phyloP scores from a whole-genome alignment of 139 green algal species.

The Tetradesmus obliquus region DNA sequence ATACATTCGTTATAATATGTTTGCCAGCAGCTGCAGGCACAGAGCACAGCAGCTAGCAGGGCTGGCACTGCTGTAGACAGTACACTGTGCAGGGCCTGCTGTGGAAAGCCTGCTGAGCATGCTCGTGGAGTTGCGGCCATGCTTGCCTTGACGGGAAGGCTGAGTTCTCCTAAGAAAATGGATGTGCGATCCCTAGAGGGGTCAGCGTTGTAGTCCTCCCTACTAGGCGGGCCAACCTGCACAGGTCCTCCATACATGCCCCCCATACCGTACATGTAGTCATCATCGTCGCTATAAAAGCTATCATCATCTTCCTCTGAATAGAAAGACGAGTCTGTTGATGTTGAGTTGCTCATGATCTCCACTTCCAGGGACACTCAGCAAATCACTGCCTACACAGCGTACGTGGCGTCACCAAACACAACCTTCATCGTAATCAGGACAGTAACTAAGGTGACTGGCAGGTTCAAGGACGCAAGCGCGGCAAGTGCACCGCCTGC shows the following conservation, averaged over 20 bases:
- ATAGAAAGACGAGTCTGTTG: not conserved
- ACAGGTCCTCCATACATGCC: not conserved
- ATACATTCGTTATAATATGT: not conserved
- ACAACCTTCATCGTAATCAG: no score
- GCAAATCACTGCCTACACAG: not conserved
- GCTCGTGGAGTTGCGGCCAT: not conserved
- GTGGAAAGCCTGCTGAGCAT: not conserved
- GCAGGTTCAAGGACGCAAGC: not conserved
- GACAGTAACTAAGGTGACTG: not conserved
- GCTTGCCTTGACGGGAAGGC: not conserved
- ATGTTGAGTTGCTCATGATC: not conserved
- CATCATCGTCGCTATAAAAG: not conserved
- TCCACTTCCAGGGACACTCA: not conserved
- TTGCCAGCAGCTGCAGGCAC: not conserved
- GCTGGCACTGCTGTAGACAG: not conserved
- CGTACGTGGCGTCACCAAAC: not conserved
- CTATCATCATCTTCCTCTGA: not conserved
- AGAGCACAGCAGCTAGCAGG: not conserved
- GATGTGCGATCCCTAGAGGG: not conserved
- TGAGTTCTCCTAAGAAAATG: not conserved
- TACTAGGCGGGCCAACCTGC: not conserved
- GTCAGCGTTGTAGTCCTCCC: not conserved
- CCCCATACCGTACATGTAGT: not conserved
- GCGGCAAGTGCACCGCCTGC: not conserved
- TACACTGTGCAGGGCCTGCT: not conserved